phyloP scores from a whole-genome alignment of 495 filamentous ascomycete species.

The Talaromyces borbonicus region DNA sequence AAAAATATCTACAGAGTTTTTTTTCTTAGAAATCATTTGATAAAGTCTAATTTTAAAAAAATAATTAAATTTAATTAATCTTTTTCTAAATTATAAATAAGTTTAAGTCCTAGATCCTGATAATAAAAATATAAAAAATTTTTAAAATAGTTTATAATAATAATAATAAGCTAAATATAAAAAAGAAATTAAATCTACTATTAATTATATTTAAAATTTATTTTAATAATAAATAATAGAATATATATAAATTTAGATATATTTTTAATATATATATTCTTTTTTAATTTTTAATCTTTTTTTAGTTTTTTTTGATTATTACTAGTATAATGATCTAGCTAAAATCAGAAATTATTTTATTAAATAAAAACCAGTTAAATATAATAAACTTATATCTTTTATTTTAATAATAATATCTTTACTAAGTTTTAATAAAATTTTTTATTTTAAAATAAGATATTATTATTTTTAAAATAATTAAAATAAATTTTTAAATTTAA shows the following conservation, averaged over 20 bases:
- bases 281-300: slow-evolving; percentile 12
- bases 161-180: too few relatives aligned
- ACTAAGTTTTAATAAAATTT: slow-evolving; percentile 10
- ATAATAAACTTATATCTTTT: slow-evolving; percentile 5
- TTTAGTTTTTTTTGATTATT: slow-evolving; percentile 1
- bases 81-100: too few relatives aligned
- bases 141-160: too few relatives aligned
- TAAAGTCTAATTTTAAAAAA: too few relatives aligned
- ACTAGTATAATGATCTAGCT: not conserved
- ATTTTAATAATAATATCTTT: slow-evolving; percentile 20
- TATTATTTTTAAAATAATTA: slow-evolving; percentile 6
- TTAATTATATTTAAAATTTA: slow-evolving; percentile 23
- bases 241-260: slow-evolving; percentile 20
- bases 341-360: not conserved
- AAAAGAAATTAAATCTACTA: too few relatives aligned
- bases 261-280: slow-evolving; percentile 27
- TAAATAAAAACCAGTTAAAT: not conserved
- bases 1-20: too few relatives aligned
- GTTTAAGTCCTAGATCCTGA: too few relatives aligned
- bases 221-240: slow-evolving; percentile 24
- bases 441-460: slow-evolving; percentile 8
- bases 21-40: too few relatives aligned
- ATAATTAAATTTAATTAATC: too few relatives aligned
- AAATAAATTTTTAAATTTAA: slow-evolving; percentile 9
- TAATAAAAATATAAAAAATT: too few relatives aligned